Base-by-base conservation (phyloP, 2,329 filamentous ascomycete genomes). In the Beauveria rudraprayagi region DNA sequence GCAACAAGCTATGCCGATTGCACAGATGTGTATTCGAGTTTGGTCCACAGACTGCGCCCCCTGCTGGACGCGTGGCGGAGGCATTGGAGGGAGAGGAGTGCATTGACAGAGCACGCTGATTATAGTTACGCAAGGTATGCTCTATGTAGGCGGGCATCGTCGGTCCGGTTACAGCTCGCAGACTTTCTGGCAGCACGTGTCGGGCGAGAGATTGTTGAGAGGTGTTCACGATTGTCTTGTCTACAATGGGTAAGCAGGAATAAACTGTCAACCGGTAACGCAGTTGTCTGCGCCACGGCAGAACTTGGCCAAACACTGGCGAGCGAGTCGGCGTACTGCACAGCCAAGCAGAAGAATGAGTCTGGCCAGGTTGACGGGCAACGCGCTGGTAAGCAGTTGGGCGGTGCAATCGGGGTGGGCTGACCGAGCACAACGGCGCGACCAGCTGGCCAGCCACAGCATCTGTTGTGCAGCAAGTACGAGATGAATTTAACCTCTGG, bases 21-120 rank as follows among this genome's bases (percentile, higher is more conserved):
- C 41, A 26, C 28, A 41, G 44, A 43, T 43, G n/a, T 48, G 50
- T 50, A 28, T 56, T 56, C 28, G 28, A 26, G 44, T n/a, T 48
- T 58, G 22, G 56, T 22, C 56, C 46, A 57, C 44, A 17, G 28
- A 58, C 46, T 58, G 56, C 56, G 46, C 56, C 56, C 48, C 56
- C 43, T 24, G 46, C 34, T 58, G 46, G 46, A 58, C 56, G 56
- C 56, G 46, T 34, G 56, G 56, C 56, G 44, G 46, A 37, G 22
- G 7, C 7, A 28, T 7, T 28, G 28, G 28, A 28, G 28, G 26
- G 28, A 28, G 28, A 30, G 28, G 28, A 30, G 28, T 8, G 28
- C 28, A 30, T 30, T 30, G 28, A 30, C 8, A 30, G 28, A 30
- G 8, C 7, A 9, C 26, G 19, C 22, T 22, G 17, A 41, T 54